Evolutionary conservation across 2,329 filamentous ascomycete genomes (phyloP).

Genomic region (Ustilaginoidea virens): DNA sequence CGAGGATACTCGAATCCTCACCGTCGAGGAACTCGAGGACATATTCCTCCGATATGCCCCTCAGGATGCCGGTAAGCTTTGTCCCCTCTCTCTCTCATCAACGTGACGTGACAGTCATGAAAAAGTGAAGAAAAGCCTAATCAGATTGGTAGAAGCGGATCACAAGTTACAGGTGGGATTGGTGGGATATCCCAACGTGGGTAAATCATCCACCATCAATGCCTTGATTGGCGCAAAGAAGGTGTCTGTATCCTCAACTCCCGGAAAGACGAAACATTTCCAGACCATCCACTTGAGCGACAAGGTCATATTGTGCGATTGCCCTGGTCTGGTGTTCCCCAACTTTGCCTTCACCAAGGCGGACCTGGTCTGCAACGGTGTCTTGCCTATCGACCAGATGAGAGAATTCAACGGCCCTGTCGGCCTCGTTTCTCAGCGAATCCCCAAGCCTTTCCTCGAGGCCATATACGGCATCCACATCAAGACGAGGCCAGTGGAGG

Average conservation of each 20-base stretch:
- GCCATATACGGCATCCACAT: conserved; percentile 91
- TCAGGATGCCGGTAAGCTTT: conserved; percentile 29
- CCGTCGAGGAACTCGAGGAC: conserved; percentile 80
- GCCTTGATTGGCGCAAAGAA: conserved; percentile 97
- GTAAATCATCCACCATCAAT: conserved; percentile 98
- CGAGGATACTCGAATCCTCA: conserved; percentile 64
- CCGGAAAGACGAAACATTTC: conserved; percentile 98
- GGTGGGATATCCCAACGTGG: conserved; percentile 96
- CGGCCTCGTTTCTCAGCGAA: conserved; percentile 65
- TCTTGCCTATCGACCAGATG: conserved; percentile 91
- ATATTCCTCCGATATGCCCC: conserved; percentile 66
- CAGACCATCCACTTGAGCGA: conserved; percentile 93
- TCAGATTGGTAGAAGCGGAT: conserved; percentile 22
- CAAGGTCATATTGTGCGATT: conserved; percentile 86
- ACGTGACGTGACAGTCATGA: no score
- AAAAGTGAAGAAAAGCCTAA: no score
- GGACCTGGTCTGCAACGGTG: conserved; percentile 86
- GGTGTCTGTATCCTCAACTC: conserved; percentile 92
- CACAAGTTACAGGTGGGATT: conserved; percentile 78
- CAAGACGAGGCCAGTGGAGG: conserved; percentile 61
- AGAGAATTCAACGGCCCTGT: conserved; percentile 83
- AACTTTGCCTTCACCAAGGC: conserved; percentile 96
- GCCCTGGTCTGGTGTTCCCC: conserved; percentile 93
- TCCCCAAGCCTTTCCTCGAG: conserved; percentile 80
- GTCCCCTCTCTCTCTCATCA: not conserved